Base-by-base conservation (phyloP, 2,329 filamentous ascomycete species). In the Penicillium sp. region DNA sequence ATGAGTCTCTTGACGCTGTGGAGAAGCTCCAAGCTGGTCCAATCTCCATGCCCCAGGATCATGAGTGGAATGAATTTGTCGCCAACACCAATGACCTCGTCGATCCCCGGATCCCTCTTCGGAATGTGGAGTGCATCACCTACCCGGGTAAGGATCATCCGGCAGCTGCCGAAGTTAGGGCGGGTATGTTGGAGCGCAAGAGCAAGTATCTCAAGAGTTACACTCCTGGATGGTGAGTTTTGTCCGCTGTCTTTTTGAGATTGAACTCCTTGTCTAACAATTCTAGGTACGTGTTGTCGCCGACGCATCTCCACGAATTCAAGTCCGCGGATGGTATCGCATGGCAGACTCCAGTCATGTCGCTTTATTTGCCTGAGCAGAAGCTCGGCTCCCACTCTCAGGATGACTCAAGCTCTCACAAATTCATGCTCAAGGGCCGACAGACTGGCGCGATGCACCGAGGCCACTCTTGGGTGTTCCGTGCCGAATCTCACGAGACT, bases 161-260 rank as follows among this genome's bases (percentile, higher is more conserved):
- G 53, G 83, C 88, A 70, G 89, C 78, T 67, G 77, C 88, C 53
- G 92, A 97, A 70, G 88, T 99, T 45, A 81, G 91, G 53, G 89
- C 89, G 16, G 93, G 93, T 2, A 84, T 96, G 72, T 77, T 99
- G 30, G 93, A 99, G 75, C 86, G 93, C 59, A 97, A 97, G 83
- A 95, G 90, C 80, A 99, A 97, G 68, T 99, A 97, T 65, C 76
- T 99, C 54, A 97, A 96, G 77, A 96, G 91, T 69, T 96, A 96
- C 70, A 93, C 91, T 7, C 88, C 90, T 22, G 92, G 92, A 65
- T 97, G 92, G 91, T 92, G 76, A 72, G 85, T 75, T 12, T 34
- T 48, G 25, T 27, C 41, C 41, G 27, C 30, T 33, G 22, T 22
- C 13, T 5, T 18, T 3, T 3, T 2, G n/a, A 2, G 14, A 3